Conservation (phyloP, 106 monocot species). For the Dendrobium huoshanense region DNA sequence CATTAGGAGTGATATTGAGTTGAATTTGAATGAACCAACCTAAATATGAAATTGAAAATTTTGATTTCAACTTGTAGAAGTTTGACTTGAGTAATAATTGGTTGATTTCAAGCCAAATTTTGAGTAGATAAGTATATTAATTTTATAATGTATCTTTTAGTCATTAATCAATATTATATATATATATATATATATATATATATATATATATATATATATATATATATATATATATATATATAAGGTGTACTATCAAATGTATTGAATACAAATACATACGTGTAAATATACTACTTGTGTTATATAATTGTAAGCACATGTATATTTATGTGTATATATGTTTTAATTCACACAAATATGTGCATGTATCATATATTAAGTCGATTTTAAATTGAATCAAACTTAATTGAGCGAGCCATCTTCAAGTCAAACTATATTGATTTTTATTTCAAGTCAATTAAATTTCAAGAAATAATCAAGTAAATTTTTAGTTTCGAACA, state of each 20-base stretch:
- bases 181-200: background rate
- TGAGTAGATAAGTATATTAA: too few species aligned
- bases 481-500: background rate
- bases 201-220: too few species aligned
- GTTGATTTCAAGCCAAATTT: too few species aligned
- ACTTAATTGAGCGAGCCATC: background rate
- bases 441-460: background rate
- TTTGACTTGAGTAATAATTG: background rate
- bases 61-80: background rate
- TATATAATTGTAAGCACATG: background rate
- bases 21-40: background rate
- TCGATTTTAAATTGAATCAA: background rate
- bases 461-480: background rate
- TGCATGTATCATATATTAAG: too few species aligned
- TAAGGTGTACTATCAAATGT: background rate
- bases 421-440: background rate
- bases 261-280: background rate
- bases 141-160: background rate
- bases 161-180: background rate
- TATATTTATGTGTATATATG: background rate
- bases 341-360: background rate
- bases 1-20: background rate
- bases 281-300: background rate
- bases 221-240: too few species aligned
- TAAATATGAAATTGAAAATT: background rate